Evolutionary conservation across 345 rosid species (phyloP).

Genomic region (Hibiscus mutabilis): DNA sequence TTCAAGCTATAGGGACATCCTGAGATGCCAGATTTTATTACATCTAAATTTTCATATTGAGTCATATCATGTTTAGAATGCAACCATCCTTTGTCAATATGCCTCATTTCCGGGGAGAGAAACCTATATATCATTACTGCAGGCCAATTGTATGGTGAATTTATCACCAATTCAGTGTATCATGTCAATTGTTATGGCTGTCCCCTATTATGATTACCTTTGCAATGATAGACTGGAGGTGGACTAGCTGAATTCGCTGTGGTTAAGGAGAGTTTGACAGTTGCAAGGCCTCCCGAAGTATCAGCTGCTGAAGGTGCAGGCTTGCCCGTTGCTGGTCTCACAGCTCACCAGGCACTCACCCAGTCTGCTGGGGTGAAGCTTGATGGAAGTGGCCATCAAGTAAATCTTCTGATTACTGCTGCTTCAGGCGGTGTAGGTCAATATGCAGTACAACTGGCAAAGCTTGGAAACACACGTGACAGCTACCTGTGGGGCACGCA

Average conservation of each 20-base stretch:
- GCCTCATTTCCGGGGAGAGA: not conserved
- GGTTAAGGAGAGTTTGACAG: conserved; percentile 51
- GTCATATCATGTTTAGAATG: not conserved
- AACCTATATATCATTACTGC: not conserved
- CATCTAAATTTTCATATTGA: not conserved
- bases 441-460: conserved; percentile 3
- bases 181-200: not conserved
- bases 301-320: conserved; percentile 60
- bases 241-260: conserved; percentile 62
- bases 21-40: not conserved
- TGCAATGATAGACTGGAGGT: conserved; percentile 37
- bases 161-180: not conserved
- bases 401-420: conserved; percentile 24
- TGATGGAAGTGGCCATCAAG: conserved; percentile 47
- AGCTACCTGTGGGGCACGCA: not conserved
- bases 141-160: not conserved
- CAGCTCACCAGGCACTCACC: conserved; percentile 58
- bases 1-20: not conserved
- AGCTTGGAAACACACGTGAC: conserved; percentile 9
- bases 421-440: conserved; percentile 5
- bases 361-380: conserved; percentile 52
- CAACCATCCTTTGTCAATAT: not conserved
- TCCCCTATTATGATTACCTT: not conserved
- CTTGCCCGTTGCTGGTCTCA: conserved; percentile 56
- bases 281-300: conserved; percentile 51